Evolutionary conservation across 495 filamentous ascomycete species (phyloP).

Genomic region (Podospora pseudopauciseta): DNA sequence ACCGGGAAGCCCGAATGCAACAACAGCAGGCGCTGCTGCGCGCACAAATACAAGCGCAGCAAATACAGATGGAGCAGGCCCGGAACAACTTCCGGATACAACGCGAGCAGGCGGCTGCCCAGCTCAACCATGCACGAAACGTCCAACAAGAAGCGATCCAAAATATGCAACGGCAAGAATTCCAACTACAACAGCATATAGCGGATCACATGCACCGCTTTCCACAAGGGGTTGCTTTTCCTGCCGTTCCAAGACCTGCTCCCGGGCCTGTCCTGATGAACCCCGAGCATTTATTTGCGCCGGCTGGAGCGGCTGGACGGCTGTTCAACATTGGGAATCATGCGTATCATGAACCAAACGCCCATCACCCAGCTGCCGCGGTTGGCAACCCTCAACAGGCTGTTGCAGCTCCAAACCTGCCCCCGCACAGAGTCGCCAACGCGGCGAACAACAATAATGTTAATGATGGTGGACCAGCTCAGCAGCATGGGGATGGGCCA

Average conservation of each 20-base stretch:
- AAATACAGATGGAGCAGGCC: not conserved
- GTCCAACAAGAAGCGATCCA: not conserved
- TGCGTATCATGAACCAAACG: no score
- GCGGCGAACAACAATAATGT: not conserved
- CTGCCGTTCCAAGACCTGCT: not conserved
- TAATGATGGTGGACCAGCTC: not conserved
- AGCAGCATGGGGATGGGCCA: not conserved
- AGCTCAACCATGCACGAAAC: no score
- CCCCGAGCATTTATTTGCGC: not conserved
- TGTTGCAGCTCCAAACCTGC: no score
- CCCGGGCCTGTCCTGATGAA: no score
- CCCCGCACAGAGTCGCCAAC: no score
- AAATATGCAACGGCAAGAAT: not conserved
- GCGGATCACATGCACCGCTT: not conserved
- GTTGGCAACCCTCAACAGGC: no score
- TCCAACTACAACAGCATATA: not conserved
- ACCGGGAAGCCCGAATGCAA: not conserved
- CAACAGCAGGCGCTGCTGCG: not conserved
- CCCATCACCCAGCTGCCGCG: no score
- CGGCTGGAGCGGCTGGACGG: not conserved
- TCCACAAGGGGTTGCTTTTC: not conserved
- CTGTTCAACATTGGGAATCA: not conserved
- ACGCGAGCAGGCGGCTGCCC: no score
- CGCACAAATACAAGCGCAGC: not conserved
- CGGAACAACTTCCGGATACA: no score